Evolutionary conservation across 495 filamentous ascomycete genomes (phyloP).

Genomic region (Aspergillus diversus): DNA sequence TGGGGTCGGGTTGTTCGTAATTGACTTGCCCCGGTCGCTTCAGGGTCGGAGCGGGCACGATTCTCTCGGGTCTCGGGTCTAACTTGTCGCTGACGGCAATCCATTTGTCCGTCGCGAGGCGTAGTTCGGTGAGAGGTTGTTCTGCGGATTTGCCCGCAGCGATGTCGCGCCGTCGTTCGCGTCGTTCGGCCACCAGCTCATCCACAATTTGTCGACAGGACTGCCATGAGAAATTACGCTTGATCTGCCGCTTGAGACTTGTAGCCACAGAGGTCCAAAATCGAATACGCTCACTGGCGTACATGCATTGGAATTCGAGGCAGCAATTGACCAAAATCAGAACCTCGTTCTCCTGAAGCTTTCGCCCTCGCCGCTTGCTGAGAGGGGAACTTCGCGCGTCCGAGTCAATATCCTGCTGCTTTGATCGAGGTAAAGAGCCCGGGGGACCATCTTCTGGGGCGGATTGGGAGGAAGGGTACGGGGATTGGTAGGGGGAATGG

Average conservation of each 20-base stretch:
- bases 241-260: slow-evolving; percentile 18
- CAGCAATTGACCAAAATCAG: slow-evolving; percentile 21
- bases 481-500: slow-evolving; percentile 12
- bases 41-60: not conserved
- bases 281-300: slow-evolving; percentile 3
- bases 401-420: not conserved
- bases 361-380: slow-evolving; percentile 19
- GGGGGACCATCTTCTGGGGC: slow-evolving; percentile 13
- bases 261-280: slow-evolving; percentile 19
- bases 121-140: slow-evolving; percentile 15
- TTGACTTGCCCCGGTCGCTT: slow-evolving; percentile 4
- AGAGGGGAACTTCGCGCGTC: slow-evolving; percentile 8
- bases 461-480: slow-evolving; percentile 6
- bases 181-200: slow-evolving; percentile 17
- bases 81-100: slow-evolving; percentile 11
- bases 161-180: slow-evolving; percentile 12
- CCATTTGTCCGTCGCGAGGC: slow-evolving; percentile 19
- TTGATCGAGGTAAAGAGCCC: not conserved
- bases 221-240: slow-evolving; percentile 22
- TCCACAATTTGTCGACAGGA: slow-evolving; percentile 18
- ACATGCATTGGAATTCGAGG: slow-evolving; percentile 19
- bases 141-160: slow-evolving; percentile 16
- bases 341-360: slow-evolving; percentile 17
- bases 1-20: not conserved
- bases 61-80: not conserved